A percentile compares a stretch with the other conserved stretches of the same genome.
These are phyloP conservation scores for Pseudopithomyces maydicus DNA, from an alignment of 2,329 filamentous ascomycete species.

Conservation along the genomic window DNA sequence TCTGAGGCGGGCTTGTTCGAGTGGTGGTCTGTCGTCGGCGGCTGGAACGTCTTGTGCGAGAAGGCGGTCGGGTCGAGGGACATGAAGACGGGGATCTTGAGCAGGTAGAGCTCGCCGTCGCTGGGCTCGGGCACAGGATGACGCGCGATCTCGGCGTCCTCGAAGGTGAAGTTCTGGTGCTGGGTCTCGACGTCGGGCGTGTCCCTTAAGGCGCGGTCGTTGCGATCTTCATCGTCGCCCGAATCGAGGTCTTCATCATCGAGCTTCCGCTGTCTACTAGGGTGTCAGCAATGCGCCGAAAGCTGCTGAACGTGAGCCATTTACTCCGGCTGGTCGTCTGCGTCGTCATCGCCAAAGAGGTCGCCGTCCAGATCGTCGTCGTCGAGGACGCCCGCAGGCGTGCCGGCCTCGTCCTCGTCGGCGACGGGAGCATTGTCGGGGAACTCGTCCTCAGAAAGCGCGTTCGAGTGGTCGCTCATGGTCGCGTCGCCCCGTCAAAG, in stretches of 20 bases:
- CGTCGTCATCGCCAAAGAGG: constrained; percentile 40
- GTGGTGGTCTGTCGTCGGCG: constrained; percentile 64
- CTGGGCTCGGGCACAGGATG: constrained; percentile 73
- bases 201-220: constrained; percentile 60
- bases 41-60: constrained; percentile 68
- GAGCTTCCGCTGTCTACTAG: constrained; percentile 52
- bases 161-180: constrained; percentile 61
- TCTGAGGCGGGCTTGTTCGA: constrained; percentile 50
- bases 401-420: constrained; percentile 34
- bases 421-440: constrained; percentile 37
- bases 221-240: constrained; percentile 65
- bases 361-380: constrained; percentile 54
- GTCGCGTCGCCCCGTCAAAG: constrained; percentile 9
- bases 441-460: constrained; percentile 42
- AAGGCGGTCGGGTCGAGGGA: constrained; percentile 71
- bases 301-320: constrained; percentile 28
- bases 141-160: constrained; percentile 68
- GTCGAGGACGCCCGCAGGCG: constrained; percentile 44
- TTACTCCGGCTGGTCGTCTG: constrained; percentile 36
- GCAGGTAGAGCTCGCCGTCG: constrained; percentile 72
- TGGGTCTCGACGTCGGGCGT: constrained; percentile 55
- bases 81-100: constrained; percentile 75
- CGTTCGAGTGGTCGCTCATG: constrained; percentile 40
- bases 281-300: constrained; percentile 20
- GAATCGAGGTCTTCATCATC: constrained; percentile 69